Percentiles rank a stretch among this genome's conserved stretches.
Conservation (phyloP, 2,329 filamentous ascomycete genomes). For the Beauveria rudraprayagi region DNA sequence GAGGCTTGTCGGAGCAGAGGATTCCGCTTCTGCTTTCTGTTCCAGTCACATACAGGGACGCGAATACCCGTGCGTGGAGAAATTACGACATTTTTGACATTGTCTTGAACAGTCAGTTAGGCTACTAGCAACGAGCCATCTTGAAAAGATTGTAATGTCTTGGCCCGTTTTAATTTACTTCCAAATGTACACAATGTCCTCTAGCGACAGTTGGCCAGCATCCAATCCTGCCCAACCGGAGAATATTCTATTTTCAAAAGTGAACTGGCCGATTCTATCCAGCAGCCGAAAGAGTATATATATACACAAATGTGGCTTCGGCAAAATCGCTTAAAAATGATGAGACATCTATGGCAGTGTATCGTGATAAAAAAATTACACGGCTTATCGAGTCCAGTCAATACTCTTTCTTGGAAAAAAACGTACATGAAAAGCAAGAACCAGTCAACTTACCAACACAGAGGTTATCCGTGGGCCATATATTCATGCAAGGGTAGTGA, state of each 20-base stretch:
- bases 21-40: conserved; percentile 29
- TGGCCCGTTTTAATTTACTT: neutral
- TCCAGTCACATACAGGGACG: conserved; percentile 14
- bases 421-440: neutral
- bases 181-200: neutral
- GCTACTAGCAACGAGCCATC: neutral
- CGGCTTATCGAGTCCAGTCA: neutral
- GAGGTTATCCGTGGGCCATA: conserved; percentile 8
- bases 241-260: neutral
- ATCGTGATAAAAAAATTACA: neutral
- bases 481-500: conserved; percentile 6
- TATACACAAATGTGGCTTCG: neutral
- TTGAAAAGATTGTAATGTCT: neutral
- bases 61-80: conserved; percentile 20
- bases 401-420: rapidly evolving
- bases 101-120: conserved; percentile 22
- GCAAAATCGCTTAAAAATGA: neutral
- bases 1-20: conserved; percentile 30
- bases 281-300: neutral
- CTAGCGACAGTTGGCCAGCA: neutral
- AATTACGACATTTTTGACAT: conserved; percentile 33
- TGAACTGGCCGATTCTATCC: neutral
- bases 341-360: neutral
- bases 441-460: conserved; percentile 2
- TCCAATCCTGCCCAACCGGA: too few relatives aligned